Evolutionary conservation across 768 basidiomycete genomes (phyloP), one percentile per base, ranked within the genome.

Genomic region (Lactarius vividus): DNA sequence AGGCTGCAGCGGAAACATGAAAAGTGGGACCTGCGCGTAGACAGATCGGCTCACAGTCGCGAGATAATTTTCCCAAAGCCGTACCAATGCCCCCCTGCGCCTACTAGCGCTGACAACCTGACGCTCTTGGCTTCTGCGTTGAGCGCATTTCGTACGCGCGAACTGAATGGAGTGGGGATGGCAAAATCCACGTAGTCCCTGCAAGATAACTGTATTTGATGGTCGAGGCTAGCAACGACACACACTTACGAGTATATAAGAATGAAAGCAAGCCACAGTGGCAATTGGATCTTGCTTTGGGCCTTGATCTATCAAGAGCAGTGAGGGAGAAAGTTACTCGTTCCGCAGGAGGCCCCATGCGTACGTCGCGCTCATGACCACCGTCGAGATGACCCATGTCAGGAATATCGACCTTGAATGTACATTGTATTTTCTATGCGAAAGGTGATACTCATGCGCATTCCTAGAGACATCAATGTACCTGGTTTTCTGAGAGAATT

Each of bases 401-500:
- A 8, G 88, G 85, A 20, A 97, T 87, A 64, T 89, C 88, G 53
- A 91, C 81, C 71, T 92, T 91, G 81, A 98, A 96, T 3, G 89
- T 93, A 75, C 95, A 97, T 79, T 94, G 92, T 42, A 98, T 82
- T 84, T 94, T 97, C 92, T 96, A 72, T 33, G 33, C 10, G 11
- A 7, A 35, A 57, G 52, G 15, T 33, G 15, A 31, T 35, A 20
- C 5, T 7, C n/a, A 18, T 7, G 28, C 26, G 20, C 18, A 46
- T n/a, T 31, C 58, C 16, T 35, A 28, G 9, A 18, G 64, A 29
- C 13, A 46, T n/a, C 16, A n/a, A 42, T 75, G 44, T 70, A 87
- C 92, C 82, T 94, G 93, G 73, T 96, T 96, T 73, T 94, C 93
- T 18, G 94, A 91, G 29, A 96, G 84, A 70, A 98, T 96, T 6